Conservation (phyloP, 169 alveolate species). For the Plasmodium vivax region DNA sequence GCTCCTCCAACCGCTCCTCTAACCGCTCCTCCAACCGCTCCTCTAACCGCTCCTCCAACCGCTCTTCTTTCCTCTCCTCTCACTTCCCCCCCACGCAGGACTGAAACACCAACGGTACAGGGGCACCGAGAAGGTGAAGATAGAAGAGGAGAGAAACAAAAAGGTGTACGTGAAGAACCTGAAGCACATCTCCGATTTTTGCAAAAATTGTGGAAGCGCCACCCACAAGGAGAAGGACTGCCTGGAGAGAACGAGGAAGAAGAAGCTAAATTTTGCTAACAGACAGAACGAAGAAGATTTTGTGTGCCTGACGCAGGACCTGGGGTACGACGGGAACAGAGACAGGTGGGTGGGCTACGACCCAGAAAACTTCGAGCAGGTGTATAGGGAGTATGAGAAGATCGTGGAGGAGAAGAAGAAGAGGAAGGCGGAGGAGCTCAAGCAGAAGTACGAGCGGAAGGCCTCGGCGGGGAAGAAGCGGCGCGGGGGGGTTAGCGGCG, state of each 20-base stretch:
- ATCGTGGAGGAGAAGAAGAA: slow-evolving; percentile 90
- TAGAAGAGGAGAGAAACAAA: slow-evolving; percentile 77
- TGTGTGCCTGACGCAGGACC: slow-evolving; percentile 83
- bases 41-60: neutral
- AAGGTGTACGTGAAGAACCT: slow-evolving; percentile 75
- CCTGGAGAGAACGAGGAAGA: slow-evolving; percentile 96
- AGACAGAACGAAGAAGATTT: slow-evolving; percentile 94
- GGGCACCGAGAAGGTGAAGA: slow-evolving; percentile 74
- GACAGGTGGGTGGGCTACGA: slow-evolving; percentile 98
- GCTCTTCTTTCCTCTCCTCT: neutral
- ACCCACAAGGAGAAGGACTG: slow-evolving; percentile 98
- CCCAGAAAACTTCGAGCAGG: slow-evolving; percentile 89
- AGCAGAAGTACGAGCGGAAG: slow-evolving; percentile 49
- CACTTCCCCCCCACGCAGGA: slow-evolving; percentile 47
- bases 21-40: no score
- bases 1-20: no score
- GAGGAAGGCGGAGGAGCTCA: slow-evolving; percentile 84
- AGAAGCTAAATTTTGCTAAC: slow-evolving; percentile 95
- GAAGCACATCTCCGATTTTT: slow-evolving; percentile 95
- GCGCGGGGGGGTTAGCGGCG: neutral
- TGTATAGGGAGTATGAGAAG: slow-evolving; percentile 90
- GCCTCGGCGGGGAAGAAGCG: slow-evolving; percentile 17
- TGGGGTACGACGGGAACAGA: slow-evolving; percentile 95
- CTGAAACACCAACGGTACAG: slow-evolving; percentile 84
- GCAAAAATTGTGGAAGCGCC: slow-evolving; percentile 99